Base-by-base conservation (phyloP, 1,139 yeast genomes). In the Yamadazyma pseudoaaseri region DNA sequence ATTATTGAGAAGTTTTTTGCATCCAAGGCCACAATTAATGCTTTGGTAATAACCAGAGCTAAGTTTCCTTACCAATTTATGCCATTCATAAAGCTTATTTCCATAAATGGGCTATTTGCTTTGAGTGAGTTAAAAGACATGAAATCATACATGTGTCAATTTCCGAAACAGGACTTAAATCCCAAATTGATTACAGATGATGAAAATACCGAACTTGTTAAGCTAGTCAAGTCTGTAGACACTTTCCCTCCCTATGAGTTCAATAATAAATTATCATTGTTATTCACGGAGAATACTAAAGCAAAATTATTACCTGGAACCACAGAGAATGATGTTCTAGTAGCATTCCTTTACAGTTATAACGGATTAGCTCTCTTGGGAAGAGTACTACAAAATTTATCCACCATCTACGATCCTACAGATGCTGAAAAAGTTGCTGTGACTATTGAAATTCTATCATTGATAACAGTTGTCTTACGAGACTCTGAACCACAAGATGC, bases 341-440 rank as follows among this genome's bases (percentile, higher is more conserved):
- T 84, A 1, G 73, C 87, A 20, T 89, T 92, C 62, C 62, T 82
- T 27, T 77, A 83, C 53, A 70, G 73, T 5, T 87, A 81, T 51
- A 85, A 81, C 52, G 97, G 97, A 1, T 87, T 97, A 96, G 76
- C 94, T 0, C 64, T 85, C 27, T 48, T 90, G 22, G 97, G 97
- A 1, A 72, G 95, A 45, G 62, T 86, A 0, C 56, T 90, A 20
- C 90, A 84, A 45, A 83, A 81, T 44, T 54, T 81, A 6, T 65
- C 80, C 21, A 62, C 62, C 31, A 50, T 58, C 5, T 66, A 63
- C 42, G 59, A 70, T 33, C 45, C 57, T 11, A 45, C 58, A 4
- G 65, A 69, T 25, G 42, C 45, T 0, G 66, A 62, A 20, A 67
- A 70, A 39, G 50, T 61, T 31, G 60, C 60, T 9, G 41, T 70